These are phyloP conservation scores for Citeromyces matritensis DNA, from an alignment of 805 yeast species.

Conservation along the genomic window DNA sequence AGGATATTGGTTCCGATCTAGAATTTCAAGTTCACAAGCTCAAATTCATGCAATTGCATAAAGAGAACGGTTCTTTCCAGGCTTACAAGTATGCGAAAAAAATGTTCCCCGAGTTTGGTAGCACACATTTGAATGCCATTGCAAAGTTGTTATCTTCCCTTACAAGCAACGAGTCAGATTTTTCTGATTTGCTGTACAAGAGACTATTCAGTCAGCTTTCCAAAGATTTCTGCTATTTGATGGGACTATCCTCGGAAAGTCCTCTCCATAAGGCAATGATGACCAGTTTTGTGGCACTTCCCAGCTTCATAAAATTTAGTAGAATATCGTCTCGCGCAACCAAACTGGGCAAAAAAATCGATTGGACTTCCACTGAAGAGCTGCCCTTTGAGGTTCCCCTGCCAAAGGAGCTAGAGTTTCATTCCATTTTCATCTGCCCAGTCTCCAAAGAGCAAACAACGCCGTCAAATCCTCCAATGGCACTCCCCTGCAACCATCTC, in stretches of 20 bases:
- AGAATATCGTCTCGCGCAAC: slow-evolving; percentile 13
- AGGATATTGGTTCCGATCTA: slow-evolving; percentile 21
- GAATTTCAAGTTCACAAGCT: slow-evolving; percentile 28
- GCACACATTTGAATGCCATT: slow-evolving; percentile 22
- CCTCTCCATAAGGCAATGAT: slow-evolving; percentile 32
- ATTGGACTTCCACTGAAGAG: slow-evolving; percentile 45
- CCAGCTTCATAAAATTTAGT: slow-evolving; percentile 33
- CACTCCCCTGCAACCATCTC: slow-evolving; percentile 48
- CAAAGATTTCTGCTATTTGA: slow-evolving; percentile 29
- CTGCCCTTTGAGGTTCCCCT: slow-evolving; percentile 46
- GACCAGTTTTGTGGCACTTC: slow-evolving; percentile 39
- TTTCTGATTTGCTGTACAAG: slow-evolving; percentile 4
- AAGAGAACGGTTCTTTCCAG: slow-evolving; percentile 8
- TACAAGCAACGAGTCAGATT: slow-evolving; percentile 1
- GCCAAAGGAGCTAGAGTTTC: slow-evolving; percentile 38
- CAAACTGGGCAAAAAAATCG: slow-evolving; percentile 18
- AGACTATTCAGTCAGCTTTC: slow-evolving; percentile 15
- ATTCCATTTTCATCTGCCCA: slow-evolving; percentile 59
- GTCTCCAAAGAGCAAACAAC: slow-evolving; percentile 56
- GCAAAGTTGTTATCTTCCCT: slow-evolving; percentile 26
- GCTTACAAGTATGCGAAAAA: slow-evolving; percentile 29
- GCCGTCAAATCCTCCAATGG: slow-evolving; percentile 40
- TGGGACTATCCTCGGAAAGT: slow-evolving; percentile 36
- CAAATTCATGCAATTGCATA: slow-evolving; percentile 19
- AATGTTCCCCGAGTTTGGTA: slow-evolving; percentile 22